Base-by-base conservation (phyloP, 257 asterid genomes). In the Datura wrightii region DNA sequence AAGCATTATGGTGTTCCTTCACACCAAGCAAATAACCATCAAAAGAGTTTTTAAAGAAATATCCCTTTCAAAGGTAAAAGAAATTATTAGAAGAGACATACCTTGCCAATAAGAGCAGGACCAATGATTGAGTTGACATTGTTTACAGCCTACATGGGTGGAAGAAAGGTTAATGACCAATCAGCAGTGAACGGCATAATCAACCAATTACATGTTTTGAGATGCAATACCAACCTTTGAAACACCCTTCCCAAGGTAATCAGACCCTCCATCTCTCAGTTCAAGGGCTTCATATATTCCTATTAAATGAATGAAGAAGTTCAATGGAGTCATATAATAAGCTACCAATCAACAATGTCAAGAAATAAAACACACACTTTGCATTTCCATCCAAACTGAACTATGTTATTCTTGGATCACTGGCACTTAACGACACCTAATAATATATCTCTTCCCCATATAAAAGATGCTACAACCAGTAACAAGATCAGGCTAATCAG, bases 241-340 rank as follows among this genome's bases (percentile, higher is more conserved):
- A 82, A 94, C 99, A 87, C 99, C 99, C 92, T 96, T 96, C 36
- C 99, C 99, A 10, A 96, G 97, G 88, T 94, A 96, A 50, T 96
- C 98, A 3, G 99, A 92, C n/a, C 98, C 99, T 86, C 99, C 99
- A 84, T 96, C 99, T 80, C 99, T 91, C 85, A 96, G 84, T 86
- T 96, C 98, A 8, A 96, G 98, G 85, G 99, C 99, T 88, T 96
- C 98, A 24, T 96, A 96, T 70, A 96, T 79, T 74, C 99, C 99
- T 96, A 82, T 74, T 31, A 48, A 34, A 72, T 48, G 80, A 48
- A 74, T 6, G 3, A 48, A 72, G 80, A n/a, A 42, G 39, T 37
- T 55, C 62, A 55, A 24, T 24, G 8, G 62, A 55, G 62, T 55
- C 19, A 36, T 18, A 11, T 39, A 34, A 63, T 42, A 39, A 63